A percentile compares a stretch with the other conserved stretches of the same genome.
These are phyloP conservation scores for Dichomitus squalens DNA, from an alignment of 1,284 basidiomycete species.

Conservation along the genomic window DNA sequence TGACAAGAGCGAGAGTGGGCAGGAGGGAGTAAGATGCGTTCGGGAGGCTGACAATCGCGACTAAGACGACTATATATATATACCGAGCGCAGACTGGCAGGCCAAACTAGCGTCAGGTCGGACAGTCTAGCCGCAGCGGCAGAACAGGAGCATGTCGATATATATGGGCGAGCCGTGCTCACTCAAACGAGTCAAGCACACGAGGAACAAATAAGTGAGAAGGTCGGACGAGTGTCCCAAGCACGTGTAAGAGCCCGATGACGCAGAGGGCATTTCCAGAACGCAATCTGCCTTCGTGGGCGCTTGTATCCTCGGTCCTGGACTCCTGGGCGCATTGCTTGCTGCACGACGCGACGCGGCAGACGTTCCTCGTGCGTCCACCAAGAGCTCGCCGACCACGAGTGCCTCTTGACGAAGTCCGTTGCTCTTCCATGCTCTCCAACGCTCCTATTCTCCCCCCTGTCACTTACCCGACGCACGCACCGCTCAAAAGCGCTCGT, in stretches of 20 bases:
- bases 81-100: slow-evolving; percentile 11
- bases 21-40: not conserved
- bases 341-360: not conserved
- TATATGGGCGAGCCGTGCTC: not conserved
- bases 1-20: not conserved
- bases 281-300: not conserved
- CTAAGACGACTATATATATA: slow-evolving; percentile 7
- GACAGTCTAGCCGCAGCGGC: slow-evolving; percentile 10
- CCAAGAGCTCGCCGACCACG: not conserved
- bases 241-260: not conserved
- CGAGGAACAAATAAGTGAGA: not conserved
- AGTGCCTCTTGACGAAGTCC: not conserved
- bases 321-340: not conserved
- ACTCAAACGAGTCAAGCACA: not conserved
- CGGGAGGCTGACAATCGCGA: not conserved
- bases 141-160: slow-evolving; percentile 9
- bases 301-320: not conserved
- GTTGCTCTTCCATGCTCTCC: not conserved
- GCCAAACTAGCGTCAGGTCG: not conserved
- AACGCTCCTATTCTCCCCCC: not conserved
- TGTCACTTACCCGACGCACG: not conserved
- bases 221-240: not conserved
- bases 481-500: not conserved
- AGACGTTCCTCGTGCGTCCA: not conserved
- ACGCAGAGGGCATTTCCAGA: not conserved